Evolutionary conservation across 495 filamentous ascomycete genomes (phyloP), one percentile per base, ranked within the genome.

Genomic region (Xylaria scruposa): DNA sequence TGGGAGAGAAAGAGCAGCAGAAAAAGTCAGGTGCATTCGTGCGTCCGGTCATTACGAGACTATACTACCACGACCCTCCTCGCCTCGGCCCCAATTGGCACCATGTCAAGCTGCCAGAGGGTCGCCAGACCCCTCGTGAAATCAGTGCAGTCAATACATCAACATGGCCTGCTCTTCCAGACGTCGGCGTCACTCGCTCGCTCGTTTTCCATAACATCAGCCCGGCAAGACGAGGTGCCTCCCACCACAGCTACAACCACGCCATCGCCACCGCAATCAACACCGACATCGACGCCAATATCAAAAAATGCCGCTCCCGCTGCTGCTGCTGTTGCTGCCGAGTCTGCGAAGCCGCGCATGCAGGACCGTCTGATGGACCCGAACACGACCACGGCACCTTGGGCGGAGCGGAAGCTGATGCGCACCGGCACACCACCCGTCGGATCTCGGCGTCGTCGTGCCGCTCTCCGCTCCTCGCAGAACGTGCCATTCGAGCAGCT

Each of bases 401-500:
- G 85, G 70, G 81, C 88, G 68, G 91, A 93, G 77, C 84, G 86
- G 68, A 82, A 85, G 69, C 82, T 94, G 70, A 78, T 90, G 75
- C 85, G 83, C 71, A 73, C 79, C 65, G 88, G 90, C 64, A 84
- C 89, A 10, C 78, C 86, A 3, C 91, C 90, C 49, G 84, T 95
- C 75, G 94, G 93, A 59, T 97, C 94, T 61, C 90, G 93, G 73
- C 90, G 94, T 85, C 92, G 94, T 67, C 90, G 94, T 77, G 93
- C 90, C 5, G 92, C 92, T 6, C 80, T 97, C 72, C 89, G 89
- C 71, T 85, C 85, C 24, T 89, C 91, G 12, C 82, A 86, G 71
- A 89, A 91, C 72, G 84, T 97, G 69, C 96, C 95, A 60, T 98
- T 99, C 81, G 92, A 95, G 81, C 92, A 94, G 78, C 83, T 97